Evolutionary conservation across 352 stramenopile species (phyloP).

Genomic region (Discostella stelligera): DNA sequence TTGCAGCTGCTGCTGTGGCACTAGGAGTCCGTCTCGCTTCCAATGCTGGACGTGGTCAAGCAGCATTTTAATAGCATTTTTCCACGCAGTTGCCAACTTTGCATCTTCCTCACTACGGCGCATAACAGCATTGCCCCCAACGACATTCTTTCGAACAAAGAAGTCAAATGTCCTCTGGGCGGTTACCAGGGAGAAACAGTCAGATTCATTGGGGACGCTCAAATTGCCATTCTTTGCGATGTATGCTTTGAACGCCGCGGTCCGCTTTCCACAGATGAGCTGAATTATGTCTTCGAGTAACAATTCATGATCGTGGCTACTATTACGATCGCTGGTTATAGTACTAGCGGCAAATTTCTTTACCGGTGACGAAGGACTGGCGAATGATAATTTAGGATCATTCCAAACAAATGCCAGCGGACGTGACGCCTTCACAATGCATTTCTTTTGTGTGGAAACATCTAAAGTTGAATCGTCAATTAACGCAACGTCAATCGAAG

Average conservation of each 20-base stretch:
- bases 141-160: constrained; percentile 17
- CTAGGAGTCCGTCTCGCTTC: not conserved
- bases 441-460: not conserved
- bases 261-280: constrained; percentile 18
- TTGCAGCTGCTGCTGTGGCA: not conserved
- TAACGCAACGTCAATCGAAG: constrained; percentile 30
- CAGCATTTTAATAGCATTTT: constrained; percentile 20
- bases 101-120: constrained; percentile 9
- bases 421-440: constrained; percentile 22
- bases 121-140: not conserved
- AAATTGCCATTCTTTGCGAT: constrained; percentile 25
- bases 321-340: not conserved
- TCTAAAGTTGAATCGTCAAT: constrained; percentile 1
- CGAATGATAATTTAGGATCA: constrained; percentile 14
- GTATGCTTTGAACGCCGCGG: constrained; percentile 38
- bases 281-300: constrained; percentile 28
- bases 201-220: constrained; percentile 24
- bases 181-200: constrained; percentile 36
- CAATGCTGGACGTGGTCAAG: constrained; percentile 14
- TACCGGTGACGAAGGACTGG: not conserved
- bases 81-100: constrained; percentile 13
- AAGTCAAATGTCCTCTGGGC: constrained; percentile 37
- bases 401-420: constrained; percentile 31
- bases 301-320: constrained; percentile 16
- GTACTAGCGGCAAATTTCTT: not conserved